Conservation (phyloP, 495 filamentous ascomycete species). For the Aspergillus bridgeri region DNA sequence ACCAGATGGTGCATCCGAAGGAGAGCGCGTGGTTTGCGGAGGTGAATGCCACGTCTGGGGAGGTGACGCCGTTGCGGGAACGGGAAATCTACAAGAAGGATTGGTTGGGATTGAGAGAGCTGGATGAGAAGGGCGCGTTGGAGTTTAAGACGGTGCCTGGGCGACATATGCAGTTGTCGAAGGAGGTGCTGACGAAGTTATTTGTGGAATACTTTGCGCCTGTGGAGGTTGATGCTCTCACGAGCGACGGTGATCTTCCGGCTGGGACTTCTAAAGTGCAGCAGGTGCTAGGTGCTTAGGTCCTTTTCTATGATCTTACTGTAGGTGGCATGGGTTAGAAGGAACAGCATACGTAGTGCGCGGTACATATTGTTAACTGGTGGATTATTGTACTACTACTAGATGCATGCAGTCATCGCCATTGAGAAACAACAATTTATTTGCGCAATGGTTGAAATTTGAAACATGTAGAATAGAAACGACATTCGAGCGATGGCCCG, state of each 20-base stretch:
- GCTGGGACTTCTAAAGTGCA: neutral
- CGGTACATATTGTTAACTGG: neutral
- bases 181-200: conserved; percentile 59
- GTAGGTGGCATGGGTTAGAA: neutral
- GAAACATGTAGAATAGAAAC: neutral
- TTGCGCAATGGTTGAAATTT: neutral
- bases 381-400: neutral
- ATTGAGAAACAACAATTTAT: neutral
- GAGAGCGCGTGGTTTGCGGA: conserved; percentile 91
- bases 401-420: neutral
- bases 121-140: conserved; percentile 78
- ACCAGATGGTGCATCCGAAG: conserved; percentile 83
- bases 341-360: neutral
- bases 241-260: conserved; percentile 15
- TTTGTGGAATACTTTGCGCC: conserved; percentile 69
- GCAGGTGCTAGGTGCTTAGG: conserved; percentile 1
- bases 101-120: conserved; percentile 80
- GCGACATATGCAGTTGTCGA: conserved; percentile 77
- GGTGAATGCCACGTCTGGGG: conserved; percentile 63
- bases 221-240: conserved; percentile 22
- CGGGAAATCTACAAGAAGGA: conserved; percentile 80
- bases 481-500: neutral
- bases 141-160: conserved; percentile 68
- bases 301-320: neutral
- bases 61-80: conserved; percentile 65